Percentiles rank a stretch among this genome's conserved stretches.
Evolutionary conservation across 441 rosid species (phyloP).

Genomic region (Brassica hybrid): DNA sequence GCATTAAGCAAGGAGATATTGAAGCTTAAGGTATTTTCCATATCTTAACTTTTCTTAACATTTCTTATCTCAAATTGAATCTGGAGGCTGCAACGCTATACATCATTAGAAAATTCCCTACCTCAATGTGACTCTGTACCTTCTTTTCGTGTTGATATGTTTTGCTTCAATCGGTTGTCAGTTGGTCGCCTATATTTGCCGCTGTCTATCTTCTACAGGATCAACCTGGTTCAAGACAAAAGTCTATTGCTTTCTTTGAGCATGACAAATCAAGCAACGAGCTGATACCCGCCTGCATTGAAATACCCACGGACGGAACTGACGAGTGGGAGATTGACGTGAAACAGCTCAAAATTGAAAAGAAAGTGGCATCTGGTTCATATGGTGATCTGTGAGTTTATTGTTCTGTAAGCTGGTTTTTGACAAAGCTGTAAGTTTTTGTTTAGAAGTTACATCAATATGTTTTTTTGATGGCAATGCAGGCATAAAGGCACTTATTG

Average conservation of each 20-base stretch:
- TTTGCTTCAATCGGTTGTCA: slow-evolving; percentile 22
- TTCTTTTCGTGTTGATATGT: not conserved
- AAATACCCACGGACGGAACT: slow-evolving; percentile 88
- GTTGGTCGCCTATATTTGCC: not conserved
- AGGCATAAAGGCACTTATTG: slow-evolving; percentile 88
- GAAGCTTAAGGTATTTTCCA: slow-evolving; percentile 60
- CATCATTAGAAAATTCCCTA: slow-evolving; percentile 17
- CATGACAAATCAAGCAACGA: slow-evolving; percentile 50
- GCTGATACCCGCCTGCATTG: slow-evolving; percentile 63
- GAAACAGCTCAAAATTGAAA: slow-evolving; percentile 68
- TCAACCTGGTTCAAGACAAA: slow-evolving; percentile 53
- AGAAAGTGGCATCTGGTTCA: slow-evolving; percentile 89
- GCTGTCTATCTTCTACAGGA: slow-evolving; percentile 58
- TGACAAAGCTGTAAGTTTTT: not conserved
- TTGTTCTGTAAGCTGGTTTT: slow-evolving; percentile 14
- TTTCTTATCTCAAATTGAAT: slow-evolving; percentile 6
- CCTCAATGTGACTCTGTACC: slow-evolving; percentile 8
- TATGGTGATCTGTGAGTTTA: slow-evolving; percentile 88
- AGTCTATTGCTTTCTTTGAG: slow-evolving; percentile 51
- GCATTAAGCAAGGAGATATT: too few relatives aligned
- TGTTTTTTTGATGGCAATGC: slow-evolving; percentile 37
- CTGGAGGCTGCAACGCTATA: not conserved
- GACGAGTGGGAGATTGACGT: slow-evolving; percentile 96
- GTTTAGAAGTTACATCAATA: not conserved
- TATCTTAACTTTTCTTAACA: not conserved